Base-by-base conservation (phyloP, 2,329 filamentous ascomycete genomes). In the Ophiocordyceps camponoti-leonardi region DNA sequence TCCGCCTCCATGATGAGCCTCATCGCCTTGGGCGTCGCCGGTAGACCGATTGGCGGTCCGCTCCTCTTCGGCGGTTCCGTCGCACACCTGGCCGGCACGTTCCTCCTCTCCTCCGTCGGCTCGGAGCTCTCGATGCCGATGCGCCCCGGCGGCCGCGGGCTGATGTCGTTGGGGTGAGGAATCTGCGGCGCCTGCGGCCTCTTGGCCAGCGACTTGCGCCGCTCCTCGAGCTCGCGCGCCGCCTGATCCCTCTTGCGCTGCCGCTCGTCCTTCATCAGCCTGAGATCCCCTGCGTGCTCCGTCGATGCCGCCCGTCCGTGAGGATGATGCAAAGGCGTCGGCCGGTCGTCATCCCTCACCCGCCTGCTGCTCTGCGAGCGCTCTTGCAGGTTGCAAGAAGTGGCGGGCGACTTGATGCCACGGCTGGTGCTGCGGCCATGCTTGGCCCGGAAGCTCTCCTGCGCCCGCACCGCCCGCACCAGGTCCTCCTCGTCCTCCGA, bases 21-120 rank as follows among this genome's bases (percentile, higher is more conserved):
- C 87, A 95, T 94, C 1, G 87, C 87, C 64, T 86, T 81, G 28
- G 90, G 88, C 1, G 88, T 95, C 2, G 87, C 86, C 14, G 90
- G 87, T n/a, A 94, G 72, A 0, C 87, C 88, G 44, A 90, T 73
- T 6, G 75, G 71, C 1, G 73, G 67, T 1, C 70, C 71, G 2
- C 56, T 63, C 57, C 66, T 69, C 49, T 63, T 63, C 2, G 67
- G 70, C 2, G 78, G 75, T 49, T 83, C 79, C 2, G 76, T 79
- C 8, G 81, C 84, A 53, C 79, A 81, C 45, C 81, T 72, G 23
- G 67, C 67, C 2, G 71, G 69, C 11, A 74, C 52, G 22, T 73
- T 66, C 41, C 61, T 66, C 13, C 58, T 53, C 20, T 63, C 53
- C 8, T 63, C 53, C 43, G 60, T 64, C 12, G 67, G 66, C 48